Percentiles rank a stretch among this genome's conserved stretches.
phyloP scores from a whole-genome alignment of 116 monocot species.

The Papilionanthe hybrid region DNA sequence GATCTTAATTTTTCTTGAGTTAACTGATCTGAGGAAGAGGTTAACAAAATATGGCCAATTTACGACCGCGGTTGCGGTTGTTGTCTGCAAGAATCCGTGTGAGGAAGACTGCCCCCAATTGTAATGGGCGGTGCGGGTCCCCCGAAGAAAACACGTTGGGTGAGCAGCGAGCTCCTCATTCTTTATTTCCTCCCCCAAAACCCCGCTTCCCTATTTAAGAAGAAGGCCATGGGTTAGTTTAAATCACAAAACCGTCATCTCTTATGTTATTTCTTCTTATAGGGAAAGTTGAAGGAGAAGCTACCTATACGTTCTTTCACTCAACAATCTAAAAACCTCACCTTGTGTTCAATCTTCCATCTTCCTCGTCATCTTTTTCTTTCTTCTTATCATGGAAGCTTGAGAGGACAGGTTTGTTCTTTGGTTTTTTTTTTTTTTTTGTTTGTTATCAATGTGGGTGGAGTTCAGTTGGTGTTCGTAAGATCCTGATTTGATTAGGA shows the following conservation, averaged over 20 bases:
- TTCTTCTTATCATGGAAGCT: background rate
- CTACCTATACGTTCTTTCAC: background rate
- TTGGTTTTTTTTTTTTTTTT: background rate
- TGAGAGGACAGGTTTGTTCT: constrained; percentile 5
- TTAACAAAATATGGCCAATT: background rate
- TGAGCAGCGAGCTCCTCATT: background rate
- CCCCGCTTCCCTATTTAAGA: constrained; percentile 1
- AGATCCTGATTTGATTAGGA: background rate
- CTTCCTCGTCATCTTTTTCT: background rate
- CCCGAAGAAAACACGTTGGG: background rate
- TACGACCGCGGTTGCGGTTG: background rate
- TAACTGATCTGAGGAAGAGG: background rate
- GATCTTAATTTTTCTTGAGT: no score
- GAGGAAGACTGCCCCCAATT: constrained; percentile 2
- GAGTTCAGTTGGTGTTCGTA: background rate
- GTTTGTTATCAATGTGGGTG: background rate
- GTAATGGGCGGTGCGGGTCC: background rate
- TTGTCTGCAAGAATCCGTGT: constrained; percentile 5
- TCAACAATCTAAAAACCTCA: background rate
- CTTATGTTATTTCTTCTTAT: background rate
- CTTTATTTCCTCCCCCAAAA: background rate
- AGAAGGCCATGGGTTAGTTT: background rate
- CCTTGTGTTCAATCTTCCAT: background rate
- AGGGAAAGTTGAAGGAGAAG: no score
- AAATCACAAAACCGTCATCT: constrained; percentile 3